Evolutionary conservation across 257 asterid species (phyloP).

Genomic region (Anisodus acutangulus): DNA sequence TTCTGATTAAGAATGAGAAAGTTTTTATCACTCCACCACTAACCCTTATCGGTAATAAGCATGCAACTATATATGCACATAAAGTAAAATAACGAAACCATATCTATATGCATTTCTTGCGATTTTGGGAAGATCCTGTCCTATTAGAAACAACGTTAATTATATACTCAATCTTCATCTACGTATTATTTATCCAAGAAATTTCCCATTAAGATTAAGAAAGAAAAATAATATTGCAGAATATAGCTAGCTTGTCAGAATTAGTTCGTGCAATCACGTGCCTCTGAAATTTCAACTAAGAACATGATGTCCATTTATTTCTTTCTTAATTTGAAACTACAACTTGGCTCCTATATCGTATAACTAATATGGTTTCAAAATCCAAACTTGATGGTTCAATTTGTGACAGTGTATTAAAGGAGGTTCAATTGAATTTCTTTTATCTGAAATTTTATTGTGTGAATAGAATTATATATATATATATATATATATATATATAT

Average conservation of each 20-base stretch:
- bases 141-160: neutral
- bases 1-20: too few relatives aligned
- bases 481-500: too few relatives aligned
- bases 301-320: slow-evolving; percentile 3
- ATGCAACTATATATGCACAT: neutral
- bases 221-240: neutral
- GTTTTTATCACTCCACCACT: too few relatives aligned
- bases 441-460: too few relatives aligned
- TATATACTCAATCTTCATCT: neutral
- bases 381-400: too few relatives aligned
- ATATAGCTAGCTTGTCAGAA: neutral
- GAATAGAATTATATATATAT: too few relatives aligned
- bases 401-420: too few relatives aligned
- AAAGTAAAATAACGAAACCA: neutral
- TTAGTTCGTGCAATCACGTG: slow-evolving; percentile 24
- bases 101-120: neutral
- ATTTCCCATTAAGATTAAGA: neutral
- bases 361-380: too few relatives aligned
- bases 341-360: neutral
- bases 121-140: slow-evolving; percentile 6
- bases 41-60: too few relatives aligned
- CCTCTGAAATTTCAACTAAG: neutral
- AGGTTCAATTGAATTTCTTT: too few relatives aligned
- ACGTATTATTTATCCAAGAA: slow-evolving; percentile 13
- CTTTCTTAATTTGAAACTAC: neutral